Evolutionary conservation across 2,329 filamentous ascomycete genomes (phyloP).

Genomic region (Mariannaea elegans): DNA sequence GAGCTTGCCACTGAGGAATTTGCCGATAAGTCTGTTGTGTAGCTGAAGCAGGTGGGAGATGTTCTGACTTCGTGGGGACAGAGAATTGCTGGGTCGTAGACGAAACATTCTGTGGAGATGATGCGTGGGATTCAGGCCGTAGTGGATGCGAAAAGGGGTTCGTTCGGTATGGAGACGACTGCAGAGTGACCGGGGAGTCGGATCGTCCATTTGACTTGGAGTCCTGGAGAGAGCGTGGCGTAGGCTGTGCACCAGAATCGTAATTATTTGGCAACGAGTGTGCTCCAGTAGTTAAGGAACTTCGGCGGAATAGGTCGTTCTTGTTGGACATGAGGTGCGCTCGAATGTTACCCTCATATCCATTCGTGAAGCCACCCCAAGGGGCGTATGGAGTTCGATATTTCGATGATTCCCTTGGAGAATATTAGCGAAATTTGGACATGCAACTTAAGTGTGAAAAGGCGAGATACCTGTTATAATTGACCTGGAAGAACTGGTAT

Average conservation of each 20-base stretch:
- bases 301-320: slow-evolving; percentile 41
- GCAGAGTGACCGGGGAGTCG: background rate
- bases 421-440: slow-evolving; percentile 25
- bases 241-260: background rate
- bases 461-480: slow-evolving; percentile 63
- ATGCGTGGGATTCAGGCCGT: slow-evolving; percentile 13
- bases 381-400: slow-evolving; percentile 69
- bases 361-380: slow-evolving; percentile 68
- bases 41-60: slow-evolving; percentile 14
- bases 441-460: background rate
- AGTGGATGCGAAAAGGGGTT: slow-evolving; percentile 7
- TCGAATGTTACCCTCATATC: slow-evolving; percentile 63
- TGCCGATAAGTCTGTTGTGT: background rate
- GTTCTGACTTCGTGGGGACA: slow-evolving; percentile 34
- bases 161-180: slow-evolving; percentile 1
- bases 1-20: background rate
- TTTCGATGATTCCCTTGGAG: slow-evolving; percentile 59
- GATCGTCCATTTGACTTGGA: background rate
- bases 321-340: slow-evolving; percentile 53
- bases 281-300: slow-evolving; percentile 21
- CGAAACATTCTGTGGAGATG: background rate
- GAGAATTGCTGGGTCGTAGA: slow-evolving; percentile 18
- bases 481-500: slow-evolving; percentile 66
- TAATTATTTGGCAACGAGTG: background rate
- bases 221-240: background rate